Conservation (phyloP, 2,329 filamentous ascomycete species). For the Fusarium sp. region DNA sequence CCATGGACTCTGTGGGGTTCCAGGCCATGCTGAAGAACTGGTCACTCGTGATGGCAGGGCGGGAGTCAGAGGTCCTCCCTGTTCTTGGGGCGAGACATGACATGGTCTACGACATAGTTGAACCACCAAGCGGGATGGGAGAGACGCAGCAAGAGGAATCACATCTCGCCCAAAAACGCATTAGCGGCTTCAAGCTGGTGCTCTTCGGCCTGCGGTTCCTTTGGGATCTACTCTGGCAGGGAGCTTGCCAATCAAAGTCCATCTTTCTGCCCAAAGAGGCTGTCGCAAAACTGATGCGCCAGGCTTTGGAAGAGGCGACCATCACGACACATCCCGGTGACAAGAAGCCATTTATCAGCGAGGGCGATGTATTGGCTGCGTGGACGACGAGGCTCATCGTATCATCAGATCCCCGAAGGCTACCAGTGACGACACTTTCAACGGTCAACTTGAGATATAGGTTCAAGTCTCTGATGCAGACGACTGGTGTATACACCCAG, state of each 20-base stretch:
- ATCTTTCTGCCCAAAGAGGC: conserved; percentile 53
- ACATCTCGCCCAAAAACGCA: conserved; percentile 29
- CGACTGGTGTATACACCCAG: conserved; percentile 42
- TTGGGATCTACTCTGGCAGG: conserved; percentile 49
- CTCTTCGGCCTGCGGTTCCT: conserved; percentile 51
- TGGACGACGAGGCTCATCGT: conserved; percentile 51
- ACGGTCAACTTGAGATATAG: conserved; percentile 46
- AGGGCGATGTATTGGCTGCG: conserved; percentile 59
- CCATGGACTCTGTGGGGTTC: conserved; percentile 61
- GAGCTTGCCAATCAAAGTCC: conserved; percentile 49
- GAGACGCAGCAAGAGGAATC: conserved; percentile 7
- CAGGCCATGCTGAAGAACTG: conserved; percentile 58
- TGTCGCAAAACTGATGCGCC: conserved; percentile 46
- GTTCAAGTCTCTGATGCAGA: conserved; percentile 31
- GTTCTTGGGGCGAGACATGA: conserved; percentile 52
- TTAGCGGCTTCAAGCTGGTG: conserved; percentile 45
- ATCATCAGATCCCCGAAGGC: conserved; percentile 27
- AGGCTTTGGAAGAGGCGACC: conserved; percentile 46
- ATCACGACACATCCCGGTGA: neutral
- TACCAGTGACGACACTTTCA: conserved; percentile 41
- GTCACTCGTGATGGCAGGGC: conserved; percentile 58
- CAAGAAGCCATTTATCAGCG: conserved; percentile 55
- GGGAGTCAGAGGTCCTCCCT: conserved; percentile 54
- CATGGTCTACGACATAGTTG: conserved; percentile 34
- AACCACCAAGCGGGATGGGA: neutral